Base-by-base conservation (phyloP, 495 filamentous ascomycete genomes). In the Bombardia bombarda region DNA sequence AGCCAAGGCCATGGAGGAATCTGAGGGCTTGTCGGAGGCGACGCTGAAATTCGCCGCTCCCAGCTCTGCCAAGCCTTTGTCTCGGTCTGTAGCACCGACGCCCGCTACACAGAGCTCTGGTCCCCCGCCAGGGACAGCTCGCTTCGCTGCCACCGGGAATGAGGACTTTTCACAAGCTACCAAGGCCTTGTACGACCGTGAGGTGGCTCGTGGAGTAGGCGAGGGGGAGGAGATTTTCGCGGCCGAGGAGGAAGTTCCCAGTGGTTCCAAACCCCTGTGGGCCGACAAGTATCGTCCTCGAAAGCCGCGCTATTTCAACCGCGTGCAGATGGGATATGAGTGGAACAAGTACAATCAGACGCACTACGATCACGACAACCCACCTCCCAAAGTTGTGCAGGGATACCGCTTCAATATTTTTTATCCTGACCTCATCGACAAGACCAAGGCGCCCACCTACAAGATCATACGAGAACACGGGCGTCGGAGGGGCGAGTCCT, bases 291-390 rank as follows among this genome's bases (percentile, higher is more conserved):
- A 95, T 56, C 79, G 89, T 13, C 90, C 93, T 18, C 76, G 92
- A 39, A 96, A 97, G 66, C 93, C 92, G 8, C 77, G 86, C 23
- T 97, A 97, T 66, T 97, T 99, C 74, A 97, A 97, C 58, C 82
- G 92, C 17, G 90, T 96, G 31, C 89, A 95, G 64, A 97, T 95
- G 87, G 92, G 92, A 31, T 99, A 96, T 63, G 92, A 99, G 60
- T 99, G 92, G 92, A 99, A 99, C 61, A 99, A 99, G 59, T 99
- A 99, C 72, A 99, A 99, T 55, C 92, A 99, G 64, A 99, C 92
- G 2, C 92, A 99, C 68, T 99, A 99, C 67, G 93, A 97, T 57
- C 90, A 96, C 61, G 93, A 97, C 55, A 95, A 99, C 53, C 92
- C 92, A 6, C 92, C 92, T 2, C 92, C 92, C 12, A 95, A 96